phyloP scores from a whole-genome alignment of 768 basidiomycete species.

The Amanita jacksonii region DNA sequence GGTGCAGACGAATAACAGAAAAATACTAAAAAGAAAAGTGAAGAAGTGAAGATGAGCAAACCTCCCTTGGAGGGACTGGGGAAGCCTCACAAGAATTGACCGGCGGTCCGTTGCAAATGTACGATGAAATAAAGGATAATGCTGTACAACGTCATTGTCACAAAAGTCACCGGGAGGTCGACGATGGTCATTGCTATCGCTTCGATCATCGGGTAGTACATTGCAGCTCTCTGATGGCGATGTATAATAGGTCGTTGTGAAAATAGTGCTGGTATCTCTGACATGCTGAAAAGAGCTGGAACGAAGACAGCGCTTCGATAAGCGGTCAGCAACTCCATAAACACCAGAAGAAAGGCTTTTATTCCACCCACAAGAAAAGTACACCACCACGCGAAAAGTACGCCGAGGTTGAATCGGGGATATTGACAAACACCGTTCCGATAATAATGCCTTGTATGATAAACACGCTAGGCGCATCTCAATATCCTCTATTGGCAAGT shows the following conservation, averaged over 20 bases:
- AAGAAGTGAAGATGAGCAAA: constrained; percentile 3
- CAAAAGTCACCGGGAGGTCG: constrained; percentile 47
- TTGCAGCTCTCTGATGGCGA: constrained; percentile 48
- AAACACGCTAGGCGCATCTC: constrained; percentile 25
- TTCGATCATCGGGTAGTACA: constrained; percentile 36
- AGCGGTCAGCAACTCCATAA: background rate
- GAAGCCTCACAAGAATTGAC: constrained; percentile 56
- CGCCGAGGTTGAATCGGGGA: constrained; percentile 41
- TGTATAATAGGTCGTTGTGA: constrained; percentile 50
- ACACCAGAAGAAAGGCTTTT: background rate
- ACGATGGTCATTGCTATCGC: constrained; percentile 50
- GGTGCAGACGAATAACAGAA: constrained; percentile 46
- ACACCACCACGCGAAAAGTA: constrained; percentile 67
- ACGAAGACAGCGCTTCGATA: constrained; percentile 44
- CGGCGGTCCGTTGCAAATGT: constrained; percentile 40
- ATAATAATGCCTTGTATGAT: constrained; percentile 32
- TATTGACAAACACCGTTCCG: constrained; percentile 53
- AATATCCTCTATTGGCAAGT: background rate
- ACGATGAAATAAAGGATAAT: constrained; percentile 56
- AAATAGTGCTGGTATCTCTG: constrained; percentile 60
- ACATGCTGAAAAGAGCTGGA: constrained; percentile 49
- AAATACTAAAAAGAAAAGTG: constrained; percentile 47
- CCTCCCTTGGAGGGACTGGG: background rate
- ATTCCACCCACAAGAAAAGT: constrained; percentile 50
- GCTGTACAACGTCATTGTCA: constrained; percentile 33